Conservation (phyloP, 139 green algal genomes). For the Mesotaenium endlicherianum region DNA sequence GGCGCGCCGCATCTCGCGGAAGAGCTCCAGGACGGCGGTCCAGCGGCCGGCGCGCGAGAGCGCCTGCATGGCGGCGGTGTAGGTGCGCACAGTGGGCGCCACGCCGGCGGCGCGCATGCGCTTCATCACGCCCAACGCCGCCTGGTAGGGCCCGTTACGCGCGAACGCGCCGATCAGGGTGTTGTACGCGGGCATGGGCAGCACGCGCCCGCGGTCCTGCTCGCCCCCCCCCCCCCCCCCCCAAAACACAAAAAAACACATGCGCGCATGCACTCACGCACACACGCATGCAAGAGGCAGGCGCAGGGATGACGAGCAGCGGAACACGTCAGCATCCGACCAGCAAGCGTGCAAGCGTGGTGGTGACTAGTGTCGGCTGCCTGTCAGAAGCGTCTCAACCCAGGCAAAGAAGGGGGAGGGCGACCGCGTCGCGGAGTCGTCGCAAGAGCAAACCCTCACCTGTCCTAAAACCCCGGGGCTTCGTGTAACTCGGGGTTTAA, state of each 20-base stretch:
- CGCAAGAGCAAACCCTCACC: no score
- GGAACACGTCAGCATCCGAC: no score
- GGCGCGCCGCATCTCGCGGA: not conserved
- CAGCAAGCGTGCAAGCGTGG: no score
- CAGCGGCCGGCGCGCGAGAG: not conserved
- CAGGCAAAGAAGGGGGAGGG: no score
- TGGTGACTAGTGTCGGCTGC: no score
- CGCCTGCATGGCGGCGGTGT: slow-evolving; percentile 1
- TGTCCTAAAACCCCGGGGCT: no score
- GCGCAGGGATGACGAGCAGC: no score
- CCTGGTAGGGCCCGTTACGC: slow-evolving; percentile 16
- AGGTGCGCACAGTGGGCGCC: slow-evolving; percentile 14
- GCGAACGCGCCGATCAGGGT: slow-evolving; percentile 16
- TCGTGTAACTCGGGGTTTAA: no score
- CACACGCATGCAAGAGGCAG: no score
- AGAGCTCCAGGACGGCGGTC: not conserved
- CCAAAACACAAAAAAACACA: not conserved
- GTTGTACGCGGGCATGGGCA: slow-evolving; percentile 7
- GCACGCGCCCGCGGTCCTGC: not conserved
- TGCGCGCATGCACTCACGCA: no score
- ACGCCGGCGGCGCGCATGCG: not conserved
- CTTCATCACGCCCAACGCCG: not conserved
- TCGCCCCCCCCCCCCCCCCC: not conserved
- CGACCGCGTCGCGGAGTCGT: no score
- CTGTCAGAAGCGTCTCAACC: no score